Conservation (phyloP, 2,329 filamentous ascomycete genomes). For the Colletotrichum gigasporum region DNA sequence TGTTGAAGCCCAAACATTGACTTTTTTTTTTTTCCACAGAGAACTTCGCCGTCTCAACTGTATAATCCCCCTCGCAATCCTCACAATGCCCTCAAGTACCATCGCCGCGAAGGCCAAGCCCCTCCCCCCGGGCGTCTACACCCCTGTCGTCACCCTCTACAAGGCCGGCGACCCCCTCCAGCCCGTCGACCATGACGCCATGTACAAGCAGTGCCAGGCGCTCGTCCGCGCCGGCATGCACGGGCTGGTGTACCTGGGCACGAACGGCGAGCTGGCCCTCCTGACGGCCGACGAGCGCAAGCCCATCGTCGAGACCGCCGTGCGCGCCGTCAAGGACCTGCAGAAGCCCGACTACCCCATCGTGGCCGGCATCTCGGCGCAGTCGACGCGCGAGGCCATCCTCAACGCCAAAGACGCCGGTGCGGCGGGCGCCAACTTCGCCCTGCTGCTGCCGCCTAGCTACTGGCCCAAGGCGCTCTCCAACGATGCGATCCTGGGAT, state of each 20-base stretch:
- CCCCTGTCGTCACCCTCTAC: slow-evolving; percentile 57
- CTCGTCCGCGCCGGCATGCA: slow-evolving; percentile 54
- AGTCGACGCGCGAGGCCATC: slow-evolving; percentile 74
- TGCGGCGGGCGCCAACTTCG: slow-evolving; percentile 71
- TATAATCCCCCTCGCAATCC: background rate
- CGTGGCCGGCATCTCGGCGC: slow-evolving; percentile 56
- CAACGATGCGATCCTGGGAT: slow-evolving; percentile 64
- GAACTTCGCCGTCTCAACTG: background rate
- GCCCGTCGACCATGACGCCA: slow-evolving; percentile 52
- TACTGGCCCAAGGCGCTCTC: slow-evolving; percentile 73
- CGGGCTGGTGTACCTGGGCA: slow-evolving; percentile 56
- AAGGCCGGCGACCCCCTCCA: slow-evolving; percentile 48
- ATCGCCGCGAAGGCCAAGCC: slow-evolving; percentile 47
- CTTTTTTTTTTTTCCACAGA: background rate
- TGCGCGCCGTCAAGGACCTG: slow-evolving; percentile 47
- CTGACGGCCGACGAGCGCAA: slow-evolving; percentile 51
- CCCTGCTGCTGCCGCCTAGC: slow-evolving; percentile 73
- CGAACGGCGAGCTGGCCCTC: slow-evolving; percentile 56
- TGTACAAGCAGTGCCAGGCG: slow-evolving; percentile 51
- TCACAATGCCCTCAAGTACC: slow-evolving; percentile 39
- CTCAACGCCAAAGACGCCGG: slow-evolving; percentile 72
- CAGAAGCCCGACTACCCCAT: slow-evolving; percentile 48
- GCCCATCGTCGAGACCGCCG: slow-evolving; percentile 49
- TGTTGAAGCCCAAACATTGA: background rate
- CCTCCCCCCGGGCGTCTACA: slow-evolving; percentile 55